These are phyloP conservation scores for Kurtzmaniella fragi DNA, from an alignment of 805 yeast species.

Conservation along the genomic window DNA sequence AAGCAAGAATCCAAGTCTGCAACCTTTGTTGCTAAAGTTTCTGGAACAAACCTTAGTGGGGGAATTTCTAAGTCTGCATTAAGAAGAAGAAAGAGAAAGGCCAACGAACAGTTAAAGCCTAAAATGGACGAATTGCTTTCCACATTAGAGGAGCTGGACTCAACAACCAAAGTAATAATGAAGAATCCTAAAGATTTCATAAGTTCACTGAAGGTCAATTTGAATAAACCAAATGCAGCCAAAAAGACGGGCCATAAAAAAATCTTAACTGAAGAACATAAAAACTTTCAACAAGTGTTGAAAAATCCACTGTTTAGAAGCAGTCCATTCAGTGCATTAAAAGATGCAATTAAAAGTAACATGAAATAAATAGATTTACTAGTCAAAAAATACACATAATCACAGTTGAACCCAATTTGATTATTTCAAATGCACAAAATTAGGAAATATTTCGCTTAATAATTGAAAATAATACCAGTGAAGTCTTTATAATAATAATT, in stretches of 20 bases:
- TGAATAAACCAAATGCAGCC: constrained; percentile 49
- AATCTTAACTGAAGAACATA: constrained; percentile 54
- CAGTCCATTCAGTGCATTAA: constrained; percentile 63
- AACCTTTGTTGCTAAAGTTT: constrained; percentile 27
- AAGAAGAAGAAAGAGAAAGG: constrained; percentile 57
- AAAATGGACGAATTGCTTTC: constrained; percentile 59
- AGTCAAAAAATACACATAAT: not conserved
- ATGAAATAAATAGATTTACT: constrained; percentile 6
- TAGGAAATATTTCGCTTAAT: no score
- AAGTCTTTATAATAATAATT: no score
- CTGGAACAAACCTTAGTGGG: constrained; percentile 30
- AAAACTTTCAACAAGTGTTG: constrained; percentile 54
- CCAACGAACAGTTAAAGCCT: constrained; percentile 60
- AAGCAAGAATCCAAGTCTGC: constrained; percentile 40
- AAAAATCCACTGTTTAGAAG: constrained; percentile 49
- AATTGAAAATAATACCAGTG: no score
- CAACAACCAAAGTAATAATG: constrained; percentile 2
- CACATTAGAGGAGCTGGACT: constrained; percentile 31
- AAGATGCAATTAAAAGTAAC: constrained; percentile 41
- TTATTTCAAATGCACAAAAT: not conserved
- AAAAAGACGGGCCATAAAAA: constrained; percentile 35
- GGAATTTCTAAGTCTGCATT: constrained; percentile 62
- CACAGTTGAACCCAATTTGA: not conserved
- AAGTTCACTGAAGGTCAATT: constrained; percentile 15
- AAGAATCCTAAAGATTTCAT: constrained; percentile 13